phyloP scores from a whole-genome alignment of 1,284 basidiomycete genomes.

The Leucoagaricus sp. region DNA sequence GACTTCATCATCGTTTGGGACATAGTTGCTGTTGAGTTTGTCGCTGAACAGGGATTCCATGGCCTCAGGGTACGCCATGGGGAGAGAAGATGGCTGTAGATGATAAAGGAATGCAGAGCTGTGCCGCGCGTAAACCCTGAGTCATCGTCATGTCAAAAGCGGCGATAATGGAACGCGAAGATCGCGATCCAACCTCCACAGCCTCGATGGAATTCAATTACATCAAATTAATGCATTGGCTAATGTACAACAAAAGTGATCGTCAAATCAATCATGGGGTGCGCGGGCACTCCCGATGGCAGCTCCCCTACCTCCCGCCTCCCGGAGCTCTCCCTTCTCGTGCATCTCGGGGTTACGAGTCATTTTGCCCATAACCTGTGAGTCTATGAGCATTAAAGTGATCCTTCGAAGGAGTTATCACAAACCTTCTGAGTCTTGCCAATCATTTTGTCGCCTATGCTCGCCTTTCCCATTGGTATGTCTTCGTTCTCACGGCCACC shows the following conservation, averaged over 20 bases:
- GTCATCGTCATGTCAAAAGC: neutral
- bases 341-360: conserved; percentile 49
- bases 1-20: conserved; percentile 13
- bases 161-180: neutral
- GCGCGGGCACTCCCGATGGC: conserved; percentile 39
- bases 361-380: conserved; percentile 51
- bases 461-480: conserved; percentile 45
- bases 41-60: conserved; percentile 12
- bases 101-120: neutral
- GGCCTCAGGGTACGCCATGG: neutral
- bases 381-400: neutral
- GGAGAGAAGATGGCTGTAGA: neutral
- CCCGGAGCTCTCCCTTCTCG: conserved; percentile 57
- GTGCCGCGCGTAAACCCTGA: neutral
- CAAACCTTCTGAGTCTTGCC: conserved; percentile 57
- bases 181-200: neutral
- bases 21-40: conserved; percentile 15
- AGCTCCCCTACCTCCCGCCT: conserved; percentile 53
- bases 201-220: neutral
- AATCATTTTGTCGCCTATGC: conserved; percentile 48
- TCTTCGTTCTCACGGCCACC: conserved; percentile 46
- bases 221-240: neutral
- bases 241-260: neutral
- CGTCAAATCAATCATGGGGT: conserved; percentile 1
- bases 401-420: neutral